phyloP scores from a whole-genome alignment of 805 yeast species.

The Kodamaea leandrae region DNA sequence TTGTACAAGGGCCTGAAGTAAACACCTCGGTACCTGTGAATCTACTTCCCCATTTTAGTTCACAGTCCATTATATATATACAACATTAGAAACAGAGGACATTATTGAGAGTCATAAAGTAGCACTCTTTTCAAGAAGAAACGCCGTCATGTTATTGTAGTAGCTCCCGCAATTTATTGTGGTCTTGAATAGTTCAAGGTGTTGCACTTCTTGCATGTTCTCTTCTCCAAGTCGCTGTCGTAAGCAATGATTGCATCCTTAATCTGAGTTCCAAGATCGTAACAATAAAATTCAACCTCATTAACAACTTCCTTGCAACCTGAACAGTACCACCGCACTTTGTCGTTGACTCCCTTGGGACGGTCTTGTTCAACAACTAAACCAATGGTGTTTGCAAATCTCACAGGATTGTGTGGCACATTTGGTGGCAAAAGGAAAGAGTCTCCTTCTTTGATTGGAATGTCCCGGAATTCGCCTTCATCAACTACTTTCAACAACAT shows the following conservation, averaged over 20 bases:
- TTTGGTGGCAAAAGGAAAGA: conserved; percentile 84
- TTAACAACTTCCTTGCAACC: conserved; percentile 63
- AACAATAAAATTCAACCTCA: conserved; percentile 69
- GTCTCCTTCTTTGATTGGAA: conserved; percentile 78
- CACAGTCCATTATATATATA: not conserved
- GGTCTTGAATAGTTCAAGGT: conserved; percentile 69
- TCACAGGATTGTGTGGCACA: conserved; percentile 85
- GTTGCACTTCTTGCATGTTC: conserved; percentile 77
- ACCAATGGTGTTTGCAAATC: conserved; percentile 84
- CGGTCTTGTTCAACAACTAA: conserved; percentile 91
- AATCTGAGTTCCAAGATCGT: conserved; percentile 86
- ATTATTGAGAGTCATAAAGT: no score
- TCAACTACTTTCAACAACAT: conserved; percentile 81
- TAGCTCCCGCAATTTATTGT: not conserved
- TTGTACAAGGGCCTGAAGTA: conserved; percentile 15
- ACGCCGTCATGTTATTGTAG: not conserved
- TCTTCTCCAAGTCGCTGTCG: conserved; percentile 56
- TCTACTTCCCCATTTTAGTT: not conserved
- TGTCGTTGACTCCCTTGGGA: conserved; percentile 67
- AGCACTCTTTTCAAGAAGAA: not conserved
- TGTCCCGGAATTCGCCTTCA: conserved; percentile 67
- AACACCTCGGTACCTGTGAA: not conserved
- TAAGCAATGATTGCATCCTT: conserved; percentile 75
- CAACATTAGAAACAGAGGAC: not conserved
- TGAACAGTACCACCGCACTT: conserved; percentile 84